phyloP scores from a whole-genome alignment of 164 flowering plant species.

The Vitis amurensis region DNA sequence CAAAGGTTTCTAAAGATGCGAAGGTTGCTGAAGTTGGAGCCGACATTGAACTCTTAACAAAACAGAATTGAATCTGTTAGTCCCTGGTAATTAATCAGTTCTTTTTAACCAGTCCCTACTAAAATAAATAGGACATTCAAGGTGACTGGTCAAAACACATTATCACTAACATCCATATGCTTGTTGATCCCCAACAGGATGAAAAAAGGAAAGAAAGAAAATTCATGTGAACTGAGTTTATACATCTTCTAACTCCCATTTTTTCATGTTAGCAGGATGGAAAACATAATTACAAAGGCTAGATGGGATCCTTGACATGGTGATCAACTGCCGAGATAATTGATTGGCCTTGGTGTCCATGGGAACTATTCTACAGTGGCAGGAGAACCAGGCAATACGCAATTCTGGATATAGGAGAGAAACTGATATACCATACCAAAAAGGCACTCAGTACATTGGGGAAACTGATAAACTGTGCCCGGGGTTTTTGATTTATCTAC shows the following conservation, averaged over 20 bases:
- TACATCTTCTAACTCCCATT: neutral
- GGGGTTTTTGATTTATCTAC: too few relatives aligned
- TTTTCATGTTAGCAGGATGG: neutral
- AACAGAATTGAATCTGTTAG: constrained; percentile 25
- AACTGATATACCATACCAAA: too few relatives aligned
- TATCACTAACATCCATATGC: too few relatives aligned
- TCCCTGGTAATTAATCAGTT: too few relatives aligned
- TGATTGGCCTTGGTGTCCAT: too few relatives aligned
- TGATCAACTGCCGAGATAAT: neutral
- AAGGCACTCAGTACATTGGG: too few relatives aligned
- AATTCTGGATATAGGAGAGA: too few relatives aligned
- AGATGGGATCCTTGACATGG: neutral
- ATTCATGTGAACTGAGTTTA: neutral
- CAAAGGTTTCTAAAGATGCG: constrained; percentile 73
- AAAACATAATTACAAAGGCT: neutral
- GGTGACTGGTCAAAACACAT: too few relatives aligned
- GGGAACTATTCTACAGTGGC: neutral
- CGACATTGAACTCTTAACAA: constrained; percentile 64
- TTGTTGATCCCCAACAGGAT: too few relatives aligned
- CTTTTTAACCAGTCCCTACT: too few relatives aligned
- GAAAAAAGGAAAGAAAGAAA: neutral
- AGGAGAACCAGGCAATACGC: neutral
- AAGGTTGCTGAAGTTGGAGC: constrained; percentile 86
- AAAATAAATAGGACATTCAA: too few relatives aligned
- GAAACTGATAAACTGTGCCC: too few relatives aligned